These are phyloP conservation scores for Hemisphaericaspora nanyangensis DNA, from an alignment of 805 yeast genomes.

Conservation along the genomic window DNA sequence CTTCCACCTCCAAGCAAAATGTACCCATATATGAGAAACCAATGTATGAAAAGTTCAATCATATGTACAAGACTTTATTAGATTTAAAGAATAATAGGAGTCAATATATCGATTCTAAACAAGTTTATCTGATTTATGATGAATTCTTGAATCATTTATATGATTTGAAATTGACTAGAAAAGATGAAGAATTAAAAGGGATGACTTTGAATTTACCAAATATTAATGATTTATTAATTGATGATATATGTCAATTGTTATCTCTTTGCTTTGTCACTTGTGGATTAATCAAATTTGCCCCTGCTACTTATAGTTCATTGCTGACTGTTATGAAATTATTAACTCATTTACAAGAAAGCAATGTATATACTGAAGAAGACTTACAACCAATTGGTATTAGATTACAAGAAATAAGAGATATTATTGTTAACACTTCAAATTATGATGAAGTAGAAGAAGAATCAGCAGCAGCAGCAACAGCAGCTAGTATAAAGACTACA, in stretches of 20 bases:
- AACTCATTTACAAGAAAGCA: constrained; percentile 76
- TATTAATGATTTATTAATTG: constrained; percentile 68
- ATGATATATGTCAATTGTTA: constrained; percentile 85
- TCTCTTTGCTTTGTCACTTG: constrained; percentile 88
- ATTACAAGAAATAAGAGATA: constrained; percentile 62
- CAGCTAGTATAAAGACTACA: constrained; percentile 14
- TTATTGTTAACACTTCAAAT: constrained; percentile 43
- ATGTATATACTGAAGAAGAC: constrained; percentile 81
- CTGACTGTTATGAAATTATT: constrained; percentile 81
- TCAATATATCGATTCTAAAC: constrained; percentile 63
- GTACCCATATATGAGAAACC: constrained; percentile 37
- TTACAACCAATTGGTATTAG: constrained; percentile 72
- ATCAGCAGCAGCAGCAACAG: constrained; percentile 13
- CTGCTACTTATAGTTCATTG: constrained; percentile 89
- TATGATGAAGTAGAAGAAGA: constrained; percentile 16
- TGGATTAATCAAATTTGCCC: constrained; percentile 85
- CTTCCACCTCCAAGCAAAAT: neutral
- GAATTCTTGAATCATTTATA: constrained; percentile 52
- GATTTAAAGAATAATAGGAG: constrained; percentile 57
- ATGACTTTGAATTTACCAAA: constrained; percentile 39
- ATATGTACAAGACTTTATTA: constrained; percentile 25
- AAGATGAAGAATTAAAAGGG: constrained; percentile 40
- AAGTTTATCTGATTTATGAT: constrained; percentile 58
- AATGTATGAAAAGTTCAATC: constrained; percentile 24
- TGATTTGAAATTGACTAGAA: constrained; percentile 51